Evolutionary conservation across 1,284 basidiomycete genomes (phyloP), one percentile per base, ranked within the genome.

Genomic region (Trametes sp.): DNA sequence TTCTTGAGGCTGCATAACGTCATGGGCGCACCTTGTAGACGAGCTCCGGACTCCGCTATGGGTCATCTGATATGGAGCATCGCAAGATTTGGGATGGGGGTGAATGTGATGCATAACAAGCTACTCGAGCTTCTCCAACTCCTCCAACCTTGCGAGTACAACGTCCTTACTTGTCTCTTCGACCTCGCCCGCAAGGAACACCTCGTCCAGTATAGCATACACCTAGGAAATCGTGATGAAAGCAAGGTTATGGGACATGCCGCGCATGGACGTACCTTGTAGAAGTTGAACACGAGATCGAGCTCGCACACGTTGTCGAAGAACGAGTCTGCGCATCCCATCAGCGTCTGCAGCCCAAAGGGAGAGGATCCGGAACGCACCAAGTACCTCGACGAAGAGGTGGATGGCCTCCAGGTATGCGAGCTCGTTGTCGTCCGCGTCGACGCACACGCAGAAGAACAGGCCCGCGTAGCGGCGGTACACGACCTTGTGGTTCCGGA

Each of bases 221-320:
- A 97, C 95, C 92, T 96, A 5, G 8, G 8, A 19, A 8, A 36
- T n/a, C 35, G 35, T 44, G 16, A 31, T 4, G 16, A 3, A 1
- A 16, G 1, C 1, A 9, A 24, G 29, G 38, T 11, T 10, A 54
- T 28, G 1, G 3, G 41, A 56, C 41, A 33, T n/a, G 52, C 36
- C 2, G 24, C 44, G 23, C 9, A 6, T 13, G 14, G 28, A 49
- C 76, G 31, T 31, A 91, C 95, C 83, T 98, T 98, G 81, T 98
- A 98, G 77, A 99, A 99, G 74, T 98, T 98, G 82, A 98, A 99
- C 2, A 99, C 97, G 2, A 99, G 85, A 74, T 99, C 90, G 21
- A 98, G 84, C 77, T 98, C 96, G 80, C 96, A 98, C 0, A 99
- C 97, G 72, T 98, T 98, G 75, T 97, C 95, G 74, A 99, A 99